phyloP scores from a whole-genome alignment of 345 rosid genomes.

The Microcos paniculata region DNA sequence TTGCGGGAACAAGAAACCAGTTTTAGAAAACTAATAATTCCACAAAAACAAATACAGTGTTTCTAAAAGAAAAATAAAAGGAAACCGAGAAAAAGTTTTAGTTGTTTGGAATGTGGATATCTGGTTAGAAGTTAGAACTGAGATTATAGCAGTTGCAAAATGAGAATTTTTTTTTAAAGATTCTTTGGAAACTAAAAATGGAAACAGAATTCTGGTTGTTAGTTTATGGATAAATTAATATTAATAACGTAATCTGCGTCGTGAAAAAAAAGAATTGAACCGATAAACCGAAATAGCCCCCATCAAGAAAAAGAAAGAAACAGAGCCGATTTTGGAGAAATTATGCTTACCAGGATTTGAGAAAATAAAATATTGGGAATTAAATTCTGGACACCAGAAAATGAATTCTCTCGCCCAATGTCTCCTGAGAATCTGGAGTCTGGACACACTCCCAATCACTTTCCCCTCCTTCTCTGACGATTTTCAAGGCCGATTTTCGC shows the following conservation, averaged over 20 bases:
- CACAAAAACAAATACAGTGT: background rate
- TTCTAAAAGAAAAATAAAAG: background rate
- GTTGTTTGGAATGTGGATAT: too few relatives aligned
- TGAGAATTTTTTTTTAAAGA: too few relatives aligned
- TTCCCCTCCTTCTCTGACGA: background rate
- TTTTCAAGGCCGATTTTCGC: background rate
- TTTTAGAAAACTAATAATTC: background rate
- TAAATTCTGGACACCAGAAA: background rate
- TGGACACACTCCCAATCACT: too few relatives aligned
- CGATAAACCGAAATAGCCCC: slow-evolving; percentile 7
- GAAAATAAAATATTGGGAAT: background rate
- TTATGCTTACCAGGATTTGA: background rate
- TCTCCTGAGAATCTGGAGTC: background rate
- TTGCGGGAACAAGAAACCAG: background rate
- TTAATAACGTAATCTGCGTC: too few relatives aligned
- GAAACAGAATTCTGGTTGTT: background rate
- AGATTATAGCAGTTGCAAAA: too few relatives aligned
- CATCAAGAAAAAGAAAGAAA: background rate
- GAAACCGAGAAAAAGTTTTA: too few relatives aligned
- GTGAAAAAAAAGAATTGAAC: too few relatives aligned
- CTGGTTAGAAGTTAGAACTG: too few relatives aligned
- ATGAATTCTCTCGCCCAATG: background rate
- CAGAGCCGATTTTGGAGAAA: background rate
- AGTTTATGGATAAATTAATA: too few relatives aligned
- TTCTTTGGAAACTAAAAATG: background rate